These are phyloP conservation scores for Sclerotinia nivalis DNA, from an alignment of 2,329 filamentous ascomycete species.

Conservation along the genomic window DNA sequence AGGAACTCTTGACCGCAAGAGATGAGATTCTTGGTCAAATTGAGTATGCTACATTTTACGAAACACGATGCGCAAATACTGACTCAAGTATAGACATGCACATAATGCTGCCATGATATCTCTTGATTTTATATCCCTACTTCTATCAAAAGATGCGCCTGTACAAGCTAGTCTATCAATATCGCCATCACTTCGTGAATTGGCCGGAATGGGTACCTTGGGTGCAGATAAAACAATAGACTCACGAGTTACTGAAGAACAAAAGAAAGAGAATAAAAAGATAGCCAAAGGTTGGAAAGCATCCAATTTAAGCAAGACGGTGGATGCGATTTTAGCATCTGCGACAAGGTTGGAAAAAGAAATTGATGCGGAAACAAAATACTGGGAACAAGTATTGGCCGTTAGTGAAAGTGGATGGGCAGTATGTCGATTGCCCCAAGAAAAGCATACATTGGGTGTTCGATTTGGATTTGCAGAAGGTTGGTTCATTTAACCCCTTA, in stretches of 20 bases:
- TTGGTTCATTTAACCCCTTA: slow-evolving; percentile 22
- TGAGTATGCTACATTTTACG: slow-evolving; percentile 47
- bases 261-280: slow-evolving; percentile 56
- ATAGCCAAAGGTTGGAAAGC: slow-evolving; percentile 72
- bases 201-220: slow-evolving; percentile 73
- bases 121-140: slow-evolving; percentile 79
- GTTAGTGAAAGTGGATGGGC: slow-evolving; percentile 87
- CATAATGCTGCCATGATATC: slow-evolving; percentile 66
- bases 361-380: slow-evolving; percentile 76
- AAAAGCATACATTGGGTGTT: slow-evolving; percentile 75
- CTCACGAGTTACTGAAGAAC: slow-evolving; percentile 57
- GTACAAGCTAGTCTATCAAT: slow-evolving; percentile 69
- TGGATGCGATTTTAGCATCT: slow-evolving; percentile 71
- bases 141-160: slow-evolving; percentile 80
- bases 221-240: slow-evolving; percentile 65
- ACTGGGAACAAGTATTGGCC: slow-evolving; percentile 83
- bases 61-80: slow-evolving; percentile 20
- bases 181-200: slow-evolving; percentile 67
- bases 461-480: slow-evolving; percentile 83
- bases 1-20: slow-evolving; percentile 48
- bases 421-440: slow-evolving; percentile 72
- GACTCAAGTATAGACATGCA: slow-evolving; percentile 43
- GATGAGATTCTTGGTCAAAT: slow-evolving; percentile 60
- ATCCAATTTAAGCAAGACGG: slow-evolving; percentile 72
- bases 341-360: slow-evolving; percentile 73